Conservation (phyloP, 2,329 filamentous ascomycete genomes). For the Emericellopsis cladophorae region DNA sequence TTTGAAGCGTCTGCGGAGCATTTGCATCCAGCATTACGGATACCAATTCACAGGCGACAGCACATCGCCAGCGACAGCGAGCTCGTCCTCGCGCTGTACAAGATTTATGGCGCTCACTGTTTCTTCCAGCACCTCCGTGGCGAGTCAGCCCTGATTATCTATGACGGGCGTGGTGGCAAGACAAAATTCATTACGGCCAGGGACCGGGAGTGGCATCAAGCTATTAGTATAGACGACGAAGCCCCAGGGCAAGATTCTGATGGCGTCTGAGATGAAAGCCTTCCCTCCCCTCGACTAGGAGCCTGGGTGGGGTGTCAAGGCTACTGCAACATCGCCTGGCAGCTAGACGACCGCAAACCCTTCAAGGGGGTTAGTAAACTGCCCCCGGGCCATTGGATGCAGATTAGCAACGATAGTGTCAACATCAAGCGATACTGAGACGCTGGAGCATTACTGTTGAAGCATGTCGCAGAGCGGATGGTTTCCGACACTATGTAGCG, state of each 20-base stretch:
- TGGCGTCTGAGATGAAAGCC: slow-evolving; percentile 41
- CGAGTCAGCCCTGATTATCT: slow-evolving; percentile 41
- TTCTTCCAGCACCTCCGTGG: slow-evolving; percentile 31
- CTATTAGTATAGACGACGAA: slow-evolving; percentile 38
- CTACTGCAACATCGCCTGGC: slow-evolving; percentile 27
- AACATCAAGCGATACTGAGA: slow-evolving; percentile 39
- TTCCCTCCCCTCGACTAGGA: slow-evolving; percentile 36
- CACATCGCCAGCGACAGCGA: slow-evolving; percentile 40
- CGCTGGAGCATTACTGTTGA: no score
- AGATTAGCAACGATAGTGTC: slow-evolving; percentile 18
- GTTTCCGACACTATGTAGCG: no score
- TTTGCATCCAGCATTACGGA: slow-evolving; percentile 16
- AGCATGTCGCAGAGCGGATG: no score
- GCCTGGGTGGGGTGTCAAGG: slow-evolving; percentile 37
- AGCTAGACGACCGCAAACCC: slow-evolving; percentile 29
- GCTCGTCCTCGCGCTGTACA: slow-evolving; percentile 38
- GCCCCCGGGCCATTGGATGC: slow-evolving; percentile 29
- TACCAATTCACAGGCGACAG: slow-evolving; percentile 31
- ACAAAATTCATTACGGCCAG: slow-evolving; percentile 31
- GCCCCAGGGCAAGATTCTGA: slow-evolving; percentile 11
- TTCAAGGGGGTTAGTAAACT: slow-evolving; percentile 35
- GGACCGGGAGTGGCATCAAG: slow-evolving; percentile 45
- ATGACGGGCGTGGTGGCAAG: slow-evolving; percentile 23
- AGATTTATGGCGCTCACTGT: slow-evolving; percentile 25
- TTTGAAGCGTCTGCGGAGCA: slow-evolving; percentile 27